Evolutionary conservation across 257 asterid genomes (phyloP), one percentile per base, ranked within the genome.

Genomic region (Scutellaria baicalensis): DNA sequence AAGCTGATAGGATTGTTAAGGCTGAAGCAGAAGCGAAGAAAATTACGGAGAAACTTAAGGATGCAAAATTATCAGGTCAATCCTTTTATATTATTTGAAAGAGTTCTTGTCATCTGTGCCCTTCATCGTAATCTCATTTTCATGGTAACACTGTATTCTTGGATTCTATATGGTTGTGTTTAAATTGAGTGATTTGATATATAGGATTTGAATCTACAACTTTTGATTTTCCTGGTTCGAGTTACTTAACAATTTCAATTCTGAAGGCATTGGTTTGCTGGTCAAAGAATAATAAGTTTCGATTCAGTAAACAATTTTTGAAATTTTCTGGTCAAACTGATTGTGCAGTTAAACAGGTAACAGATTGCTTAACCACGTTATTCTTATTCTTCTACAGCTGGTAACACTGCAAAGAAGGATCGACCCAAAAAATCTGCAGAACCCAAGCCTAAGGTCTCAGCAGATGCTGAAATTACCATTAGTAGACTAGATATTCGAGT

Each of bases 401-500:
- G 77, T 40, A 87, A 79, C 45, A 71, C 78, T 35, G 65, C 84
- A 27, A 88, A 85, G 81, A 88, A 88, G 76, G 95, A 74, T 39
- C 73, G 79, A 33, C 73, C 94, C 38, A 82, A 78, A 78, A 88
- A 88, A 80, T 79, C 95, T 76, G 85, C 85, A 63, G 95, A 79
- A 51, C 66, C 89, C 16, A 82, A 87, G 75, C 73, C 85, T 36
- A 86, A 88, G 79, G 80, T 31, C 70, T 56, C 91, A 16, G 74
- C 89, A 55, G 91, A 87, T 64, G 71, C 85, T 56, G 96, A 88
- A 60, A 80, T 89, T 12, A 58, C 96, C 20, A 79, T 94, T 48
- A 78, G 84, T 75, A 82, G 99, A 80, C 85, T 94, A 21, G 95
- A 94, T 72, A 87, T 94, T 54, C 96, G 99, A 44, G 96, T 94